Base-by-base conservation (phyloP, 73 alveolate species). In the Tetrahymena elliotti region DNA sequence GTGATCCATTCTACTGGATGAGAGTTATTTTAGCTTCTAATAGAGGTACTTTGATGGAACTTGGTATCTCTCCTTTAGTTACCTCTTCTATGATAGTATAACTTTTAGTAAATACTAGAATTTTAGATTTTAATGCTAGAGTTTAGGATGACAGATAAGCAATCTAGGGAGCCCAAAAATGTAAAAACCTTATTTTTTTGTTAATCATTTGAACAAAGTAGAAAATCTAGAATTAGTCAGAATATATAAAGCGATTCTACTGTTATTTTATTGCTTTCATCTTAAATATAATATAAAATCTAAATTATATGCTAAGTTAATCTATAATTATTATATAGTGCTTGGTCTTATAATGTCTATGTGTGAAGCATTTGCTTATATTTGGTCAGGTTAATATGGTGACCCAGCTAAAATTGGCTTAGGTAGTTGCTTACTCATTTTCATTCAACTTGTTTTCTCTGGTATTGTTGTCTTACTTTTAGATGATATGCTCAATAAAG, bases 11-110 rank as follows among this genome's bases (percentile, higher is more conserved):
- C 97, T 99, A 99, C 97, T 98, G 99, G 99, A 97, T 99, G 98
- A 98, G 99, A 97, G 99, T 99, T 94, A 99, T 99, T 95, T 97
- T 99, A 95, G 99, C 99, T 83, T 99, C 99, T 18, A 99, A 99
- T 96, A 98, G 99, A 97, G 99, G 99, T 53, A 98, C 99, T n/a
- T 97, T 99, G 93, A 99, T 99, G 99, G 99, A 99, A 98, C 97
- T 98, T 93, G 99, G 99, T 93, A 99, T 99, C 92, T 97, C 99
- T 53, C 99, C 99, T 47, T 98, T 99, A 95, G 99, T 99, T 96
- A 99, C 96, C 47, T 94, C 96, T 84, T 94, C 95, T 83, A 94
- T 94, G 96, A 94, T 94, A 40, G 83, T 94, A 16, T 38, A 94
- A 94, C 83, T 94, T 20, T 54, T 94, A 1, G 93, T 84, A 31